Evolutionary conservation across 352 stramenopile genomes (phyloP).

Genomic region (Phytophthora litchii): DNA sequence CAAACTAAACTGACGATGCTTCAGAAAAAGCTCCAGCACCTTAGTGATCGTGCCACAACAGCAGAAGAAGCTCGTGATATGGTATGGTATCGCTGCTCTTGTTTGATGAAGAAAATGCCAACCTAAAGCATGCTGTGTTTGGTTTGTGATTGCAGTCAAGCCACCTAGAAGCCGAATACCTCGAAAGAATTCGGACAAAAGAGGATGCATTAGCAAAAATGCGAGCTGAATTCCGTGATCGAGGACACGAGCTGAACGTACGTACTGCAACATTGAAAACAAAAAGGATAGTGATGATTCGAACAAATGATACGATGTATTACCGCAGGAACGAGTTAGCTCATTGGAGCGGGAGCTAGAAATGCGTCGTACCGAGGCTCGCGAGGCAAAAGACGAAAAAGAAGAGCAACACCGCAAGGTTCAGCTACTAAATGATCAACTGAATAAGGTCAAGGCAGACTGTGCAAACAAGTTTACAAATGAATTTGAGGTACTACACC

Average conservation of each 20-base stretch:
- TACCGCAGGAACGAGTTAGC: constrained; percentile 40
- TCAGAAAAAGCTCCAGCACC: constrained; percentile 54
- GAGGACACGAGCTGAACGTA: constrained; percentile 60
- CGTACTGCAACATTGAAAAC: constrained; percentile 10
- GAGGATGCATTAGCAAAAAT: constrained; percentile 59
- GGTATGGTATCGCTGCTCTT: constrained; percentile 30
- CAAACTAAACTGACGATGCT: not conserved
- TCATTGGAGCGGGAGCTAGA: constrained; percentile 64
- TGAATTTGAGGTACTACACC: constrained; percentile 58
- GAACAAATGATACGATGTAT: not conserved
- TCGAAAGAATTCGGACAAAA: constrained; percentile 51
- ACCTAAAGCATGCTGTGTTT: not conserved
- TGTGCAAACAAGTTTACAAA: constrained; percentile 54
- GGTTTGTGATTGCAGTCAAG: constrained; percentile 34
- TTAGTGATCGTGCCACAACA: constrained; percentile 50
- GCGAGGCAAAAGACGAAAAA: constrained; percentile 65
- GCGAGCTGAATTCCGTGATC: constrained; percentile 55
- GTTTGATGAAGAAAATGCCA: not conserved
- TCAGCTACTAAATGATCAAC: constrained; percentile 70
- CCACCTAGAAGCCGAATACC: constrained; percentile 52
- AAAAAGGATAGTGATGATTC: not conserved
- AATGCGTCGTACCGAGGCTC: constrained; percentile 55
- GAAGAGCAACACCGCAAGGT: constrained; percentile 72
- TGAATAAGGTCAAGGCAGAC: constrained; percentile 78
- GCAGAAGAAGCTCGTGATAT: constrained; percentile 67